Evolutionary conservation across 2,329 filamentous ascomycete species (phyloP), one percentile per base, ranked within the genome.

Genomic region (Microdochium paspali): DNA sequence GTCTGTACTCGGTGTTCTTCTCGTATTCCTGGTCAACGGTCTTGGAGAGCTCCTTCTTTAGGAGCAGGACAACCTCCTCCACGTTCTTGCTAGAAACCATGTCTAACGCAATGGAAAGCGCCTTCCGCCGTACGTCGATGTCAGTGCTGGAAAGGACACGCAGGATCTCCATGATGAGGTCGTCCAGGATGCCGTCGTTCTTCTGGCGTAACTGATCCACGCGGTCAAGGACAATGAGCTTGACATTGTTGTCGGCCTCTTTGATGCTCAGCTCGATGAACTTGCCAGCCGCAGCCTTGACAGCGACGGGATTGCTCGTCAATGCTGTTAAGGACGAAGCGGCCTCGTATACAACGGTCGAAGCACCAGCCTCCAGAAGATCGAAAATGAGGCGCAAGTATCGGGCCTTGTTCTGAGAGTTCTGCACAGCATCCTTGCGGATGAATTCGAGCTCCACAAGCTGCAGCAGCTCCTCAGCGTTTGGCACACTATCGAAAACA

Each of bases 71-170:
- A 13, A 98, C 93, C 61, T 98, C 93, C 63, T 97, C 93, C 6
- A 98, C 90, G 55, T 98, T 98, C 72, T 95, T 95, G 78, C 90
- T 96, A 0, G 91, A 93, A 4, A 98, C 89, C 93, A 98, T 97
- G 55, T 96, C 90, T 65, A 98, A 74, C 12, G 90, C 90, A 59
- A 98, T 87, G 48, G 80, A 77, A 24, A 98, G 78, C 15, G 91
- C 90, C 69, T 97, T 97, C 66, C 84, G 84, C 59, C 93, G 84
- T 46, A 98, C 93, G 61, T 97, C 93, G 54, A 98, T 86, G 69
- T 98, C 93, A 21, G 93, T 87, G 64, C 90, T 96, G 12, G 90
- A 94, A 28, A 98, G 77, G 18, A 96, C 93, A 47, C 93, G 87
- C 43, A 98, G 76, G 47, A 97, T 90, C 66, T 98, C 93, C 93